Percentiles rank a stretch among this genome's conserved stretches.
Conservation (phyloP, 1,284 basidiomycete genomes). For the Trametes polyzona region DNA sequence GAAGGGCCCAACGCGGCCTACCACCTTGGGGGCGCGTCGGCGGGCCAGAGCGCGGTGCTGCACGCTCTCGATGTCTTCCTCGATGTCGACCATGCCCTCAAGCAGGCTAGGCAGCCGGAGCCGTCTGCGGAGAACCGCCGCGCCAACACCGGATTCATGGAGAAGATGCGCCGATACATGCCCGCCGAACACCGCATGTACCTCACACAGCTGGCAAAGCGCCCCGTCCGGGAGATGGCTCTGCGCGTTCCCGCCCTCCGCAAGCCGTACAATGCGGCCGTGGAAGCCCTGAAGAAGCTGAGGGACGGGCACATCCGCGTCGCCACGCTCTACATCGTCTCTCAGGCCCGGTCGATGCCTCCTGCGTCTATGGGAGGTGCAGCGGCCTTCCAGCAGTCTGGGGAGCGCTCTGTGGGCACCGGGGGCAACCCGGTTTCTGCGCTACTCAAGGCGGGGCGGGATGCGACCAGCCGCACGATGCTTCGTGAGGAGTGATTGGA, state of each 20-base stretch:
- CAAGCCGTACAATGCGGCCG: constrained; percentile 80
- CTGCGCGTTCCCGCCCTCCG: constrained; percentile 57
- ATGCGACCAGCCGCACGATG: constrained; percentile 78
- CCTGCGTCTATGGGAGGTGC: constrained; percentile 37
- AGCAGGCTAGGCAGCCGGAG: constrained; percentile 68
- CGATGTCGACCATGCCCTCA: constrained; percentile 82
- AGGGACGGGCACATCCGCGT: constrained; percentile 90
- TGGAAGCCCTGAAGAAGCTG: constrained; percentile 79
- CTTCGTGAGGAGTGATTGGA: constrained; percentile 37
- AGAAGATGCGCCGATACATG: constrained; percentile 82
- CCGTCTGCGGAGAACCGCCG: constrained; percentile 67
- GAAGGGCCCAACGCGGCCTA: constrained; percentile 68
- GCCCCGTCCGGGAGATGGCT: constrained; percentile 62
- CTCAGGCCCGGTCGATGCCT: constrained; percentile 65
- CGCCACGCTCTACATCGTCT: constrained; percentile 85
- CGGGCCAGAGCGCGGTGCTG: constrained; percentile 93
- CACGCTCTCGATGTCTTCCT: constrained; percentile 83
- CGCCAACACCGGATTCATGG: constrained; percentile 78
- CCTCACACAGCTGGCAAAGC: constrained; percentile 56
- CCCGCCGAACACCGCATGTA: constrained; percentile 77
- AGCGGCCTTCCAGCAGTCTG: constrained; percentile 51
- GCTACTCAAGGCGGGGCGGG: constrained; percentile 86
- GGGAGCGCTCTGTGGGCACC: constrained; percentile 71
- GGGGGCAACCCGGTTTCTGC: constrained; percentile 85
- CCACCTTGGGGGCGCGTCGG: constrained; percentile 87